Evolutionary conservation across 2,329 filamentous ascomycete genomes (phyloP).

Genomic region (Colletotrichum noveboracense): DNA sequence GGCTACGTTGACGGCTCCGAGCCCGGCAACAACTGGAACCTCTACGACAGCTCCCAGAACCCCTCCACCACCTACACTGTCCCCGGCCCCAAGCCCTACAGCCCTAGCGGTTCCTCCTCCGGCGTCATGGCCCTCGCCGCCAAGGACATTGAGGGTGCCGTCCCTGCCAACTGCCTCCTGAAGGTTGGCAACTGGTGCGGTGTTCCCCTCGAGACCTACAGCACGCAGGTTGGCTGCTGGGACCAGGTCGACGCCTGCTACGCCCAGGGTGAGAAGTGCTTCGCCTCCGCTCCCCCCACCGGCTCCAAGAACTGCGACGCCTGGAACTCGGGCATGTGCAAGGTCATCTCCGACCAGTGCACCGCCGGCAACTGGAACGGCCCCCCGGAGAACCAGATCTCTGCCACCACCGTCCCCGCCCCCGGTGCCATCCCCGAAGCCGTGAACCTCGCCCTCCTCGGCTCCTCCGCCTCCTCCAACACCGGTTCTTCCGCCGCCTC

Average conservation of each 20-base stretch:
- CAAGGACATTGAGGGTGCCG: constrained; percentile 46
- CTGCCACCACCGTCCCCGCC: constrained; percentile 32
- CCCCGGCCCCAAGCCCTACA: constrained; percentile 62
- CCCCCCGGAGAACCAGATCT: constrained; percentile 48
- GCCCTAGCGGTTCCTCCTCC: constrained; percentile 33
- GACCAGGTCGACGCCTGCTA: constrained; percentile 60
- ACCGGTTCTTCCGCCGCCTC: background rate
- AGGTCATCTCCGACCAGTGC: constrained; percentile 48
- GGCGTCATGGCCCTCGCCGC: constrained; percentile 1
- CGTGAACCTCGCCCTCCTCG: constrained; percentile 24
- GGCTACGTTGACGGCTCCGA: constrained; percentile 64
- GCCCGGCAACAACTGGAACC: constrained; percentile 66
- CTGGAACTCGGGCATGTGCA: constrained; percentile 67
- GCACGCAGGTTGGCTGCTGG: constrained; percentile 64
- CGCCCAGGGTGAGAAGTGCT: constrained; percentile 65
- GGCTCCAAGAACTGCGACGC: constrained; percentile 64
- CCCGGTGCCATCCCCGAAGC: constrained; percentile 38
- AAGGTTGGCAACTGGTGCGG: constrained; percentile 79
- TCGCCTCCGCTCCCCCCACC: constrained; percentile 59
- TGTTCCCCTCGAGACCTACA: constrained; percentile 63
- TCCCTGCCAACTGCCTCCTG: constrained; percentile 62
- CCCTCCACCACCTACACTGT: constrained; percentile 60
- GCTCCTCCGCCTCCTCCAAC: constrained; percentile 4
- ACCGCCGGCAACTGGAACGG: constrained; percentile 47
- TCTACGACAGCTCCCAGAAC: constrained; percentile 54